Conservation (phyloP, 2,329 filamentous ascomycete genomes). For the Alternaria dauci region DNA sequence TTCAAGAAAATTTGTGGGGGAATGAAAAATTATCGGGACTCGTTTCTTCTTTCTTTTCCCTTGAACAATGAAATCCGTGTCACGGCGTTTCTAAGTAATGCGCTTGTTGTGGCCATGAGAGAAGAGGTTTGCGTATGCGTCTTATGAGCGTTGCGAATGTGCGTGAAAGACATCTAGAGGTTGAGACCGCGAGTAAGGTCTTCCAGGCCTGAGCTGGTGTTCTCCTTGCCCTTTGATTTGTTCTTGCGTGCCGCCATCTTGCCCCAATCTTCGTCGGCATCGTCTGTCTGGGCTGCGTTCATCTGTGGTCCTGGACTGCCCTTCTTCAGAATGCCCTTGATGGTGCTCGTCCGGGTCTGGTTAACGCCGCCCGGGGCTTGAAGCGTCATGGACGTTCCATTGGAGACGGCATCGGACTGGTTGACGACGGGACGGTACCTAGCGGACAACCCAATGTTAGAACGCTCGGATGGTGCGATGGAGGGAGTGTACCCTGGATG, state of each 20-base stretch:
- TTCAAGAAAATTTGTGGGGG: constrained; percentile 2
- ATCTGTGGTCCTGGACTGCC: constrained; percentile 19
- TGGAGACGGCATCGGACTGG: constrained; percentile 41
- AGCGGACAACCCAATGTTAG: constrained; percentile 88
- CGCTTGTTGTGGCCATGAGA: constrained; percentile 5
- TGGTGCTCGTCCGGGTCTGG: constrained; percentile 23
- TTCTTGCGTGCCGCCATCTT: constrained; percentile 43
- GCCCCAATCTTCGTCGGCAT: constrained; percentile 48
- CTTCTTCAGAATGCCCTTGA: constrained; percentile 49
- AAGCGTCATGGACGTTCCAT: constrained; percentile 43
- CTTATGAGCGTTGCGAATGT: constrained; percentile 10
- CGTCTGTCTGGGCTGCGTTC: constrained; percentile 34
- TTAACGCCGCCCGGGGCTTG: constrained; percentile 40
- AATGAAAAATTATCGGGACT: constrained; percentile 2
- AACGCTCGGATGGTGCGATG: constrained; percentile 94
- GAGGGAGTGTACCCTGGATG: constrained; percentile 77
- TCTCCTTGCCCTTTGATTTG: constrained; percentile 33
- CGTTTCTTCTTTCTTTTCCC: constrained; percentile 8
- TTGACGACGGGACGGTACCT: constrained; percentile 87
- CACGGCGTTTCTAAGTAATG: constrained; percentile 9
- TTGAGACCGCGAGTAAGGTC: constrained; percentile 40
- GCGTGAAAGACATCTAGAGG: constrained; percentile 22
- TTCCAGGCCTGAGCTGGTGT: constrained; percentile 28
- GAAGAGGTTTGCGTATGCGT: constrained; percentile 7
- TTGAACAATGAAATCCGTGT: constrained; percentile 15